Base-by-base conservation (phyloP, 164 flowering plant genomes). In the Malania oleifera region DNA sequence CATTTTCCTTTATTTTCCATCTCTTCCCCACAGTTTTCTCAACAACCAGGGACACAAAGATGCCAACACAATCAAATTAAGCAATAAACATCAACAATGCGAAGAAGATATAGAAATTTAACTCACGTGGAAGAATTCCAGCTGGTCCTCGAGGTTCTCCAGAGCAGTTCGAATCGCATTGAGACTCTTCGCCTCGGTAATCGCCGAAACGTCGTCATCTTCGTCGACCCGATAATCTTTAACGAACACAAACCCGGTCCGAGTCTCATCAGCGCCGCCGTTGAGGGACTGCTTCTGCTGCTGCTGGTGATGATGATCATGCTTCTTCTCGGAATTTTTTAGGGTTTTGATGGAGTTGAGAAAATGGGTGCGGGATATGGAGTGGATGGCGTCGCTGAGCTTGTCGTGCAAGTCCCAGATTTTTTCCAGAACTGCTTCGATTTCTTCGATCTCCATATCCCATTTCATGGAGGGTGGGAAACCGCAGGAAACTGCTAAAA, bases 391-490 rank as follows among this genome's bases (percentile, higher is more conserved):
- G 57, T 92, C 96, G 80, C 98, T 89, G 50, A 89, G 83, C 79
- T 92, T 92, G 74, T 92, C 96, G 75, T 87, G 98, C 5, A 92
- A 54, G 70, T 89, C 96, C 98, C 96, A 89, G 34, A 87, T 84
- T 66, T 79, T 86, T 80, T 87, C 95, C 20, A 92, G 75, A 20
- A 84, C 76, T n/a, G 87, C 85, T 61, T 91, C 95, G 44, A 87
- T 78, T 57, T 92, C 96, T 23, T 83, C 86, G 29, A 81, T 62
- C 72, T 92, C 89, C 96, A 84, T 87, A 2, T 76, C 84, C 84
- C 83, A 76, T 66, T 73, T 80, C 83, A 77, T 72, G 37, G 8
- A 34, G 56, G 34, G 25, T 13, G 25, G 20, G 50, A 56, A 50
- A 48, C 14, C 15, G 44, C 12, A 15, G 52, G 62, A 53, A 40